A percentile compares a stretch with the other conserved stretches of the same genome.
These are phyloP conservation scores for Coemansia sp. DNA, from an alignment of 192 early-diverging fungal species.

Conservation along the genomic window DNA sequence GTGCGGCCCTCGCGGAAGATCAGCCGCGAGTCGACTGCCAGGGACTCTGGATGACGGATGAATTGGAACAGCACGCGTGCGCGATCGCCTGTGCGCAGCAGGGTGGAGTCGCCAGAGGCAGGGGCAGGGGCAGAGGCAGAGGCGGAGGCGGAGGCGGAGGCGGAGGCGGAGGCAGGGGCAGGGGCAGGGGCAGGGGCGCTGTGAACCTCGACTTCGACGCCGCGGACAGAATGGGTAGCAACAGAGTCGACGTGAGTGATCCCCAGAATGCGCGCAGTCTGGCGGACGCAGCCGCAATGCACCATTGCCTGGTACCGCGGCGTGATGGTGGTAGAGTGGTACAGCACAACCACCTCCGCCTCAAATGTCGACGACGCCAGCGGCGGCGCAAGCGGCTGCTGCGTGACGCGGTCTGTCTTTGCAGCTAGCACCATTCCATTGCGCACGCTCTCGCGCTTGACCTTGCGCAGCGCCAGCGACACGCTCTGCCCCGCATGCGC, in stretches of 20 bases:
- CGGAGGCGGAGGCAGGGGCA: no score
- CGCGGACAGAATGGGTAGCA: background rate
- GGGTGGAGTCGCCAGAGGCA: slow-evolving; percentile 58
- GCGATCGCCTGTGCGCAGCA: slow-evolving; percentile 82
- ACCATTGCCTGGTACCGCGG: slow-evolving; percentile 94
- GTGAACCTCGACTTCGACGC: slow-evolving; percentile 4
- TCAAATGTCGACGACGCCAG: slow-evolving; percentile 67
- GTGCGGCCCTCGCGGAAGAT: slow-evolving; percentile 82
- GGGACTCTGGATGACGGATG: slow-evolving; percentile 72
- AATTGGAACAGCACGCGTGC: slow-evolving; percentile 80
- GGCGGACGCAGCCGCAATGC: slow-evolving; percentile 83
- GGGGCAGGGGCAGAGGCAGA: no score
- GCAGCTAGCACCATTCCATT: slow-evolving; percentile 62
- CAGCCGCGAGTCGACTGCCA: slow-evolving; percentile 60
- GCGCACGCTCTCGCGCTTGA: slow-evolving; percentile 73
- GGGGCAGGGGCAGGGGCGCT: slow-evolving; percentile 4
- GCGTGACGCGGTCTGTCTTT: slow-evolving; percentile 12
- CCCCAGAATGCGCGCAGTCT: slow-evolving; percentile 80
- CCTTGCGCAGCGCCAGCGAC: slow-evolving; percentile 81
- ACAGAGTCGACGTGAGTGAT: slow-evolving; percentile 12
- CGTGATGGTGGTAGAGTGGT: slow-evolving; percentile 89
- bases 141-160: no score
- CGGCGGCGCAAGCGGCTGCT: slow-evolving; percentile 8
- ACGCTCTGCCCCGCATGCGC: slow-evolving; percentile 84
- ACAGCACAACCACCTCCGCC: slow-evolving; percentile 89